Percentiles rank a stretch among this genome's conserved stretches.
Conservation (phyloP, 371 early-diverging fungal genomes). For the Blakeslea trispora region DNA sequence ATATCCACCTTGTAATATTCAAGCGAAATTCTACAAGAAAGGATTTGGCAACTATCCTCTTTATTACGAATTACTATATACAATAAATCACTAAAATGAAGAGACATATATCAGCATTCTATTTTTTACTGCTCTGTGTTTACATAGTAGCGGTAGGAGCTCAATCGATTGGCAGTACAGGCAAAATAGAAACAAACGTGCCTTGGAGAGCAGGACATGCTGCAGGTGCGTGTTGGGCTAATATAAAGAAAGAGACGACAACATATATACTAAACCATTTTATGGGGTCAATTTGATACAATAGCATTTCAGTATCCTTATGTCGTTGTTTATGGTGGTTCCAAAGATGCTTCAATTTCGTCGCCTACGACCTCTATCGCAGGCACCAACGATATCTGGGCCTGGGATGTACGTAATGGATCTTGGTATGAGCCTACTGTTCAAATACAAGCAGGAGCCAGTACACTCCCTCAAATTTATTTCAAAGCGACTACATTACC, state of each 20-base stretch:
- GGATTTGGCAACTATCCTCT: too few relatives aligned
- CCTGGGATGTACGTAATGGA: constrained; percentile 47
- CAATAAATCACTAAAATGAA: not conserved
- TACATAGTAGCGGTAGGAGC: not conserved
- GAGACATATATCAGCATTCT: not conserved
- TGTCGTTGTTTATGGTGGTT: constrained; percentile 48
- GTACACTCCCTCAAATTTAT: constrained; percentile 37
- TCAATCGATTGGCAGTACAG: constrained; percentile 18
- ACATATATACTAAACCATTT: too few relatives aligned
- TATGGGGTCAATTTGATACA: too few relatives aligned
- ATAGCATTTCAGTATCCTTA: constrained; percentile 31
- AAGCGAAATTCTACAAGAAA: too few relatives aligned
- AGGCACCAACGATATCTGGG: constrained; percentile 43
- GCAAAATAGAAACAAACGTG: constrained; percentile 33
- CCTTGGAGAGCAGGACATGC: constrained; percentile 56
- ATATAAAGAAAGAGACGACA: not conserved
- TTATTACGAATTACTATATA: too few relatives aligned
- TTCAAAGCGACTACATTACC: constrained; percentile 36
- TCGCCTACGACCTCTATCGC: constrained; percentile 4
- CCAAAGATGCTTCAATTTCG: constrained; percentile 28
- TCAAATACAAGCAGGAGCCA: constrained; percentile 24
- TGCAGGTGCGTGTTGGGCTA: constrained; percentile 38
- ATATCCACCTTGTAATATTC: too few relatives aligned
- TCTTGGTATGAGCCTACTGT: constrained; percentile 43
- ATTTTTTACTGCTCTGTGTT: not conserved